phyloP scores from a whole-genome alignment of 2,329 filamentous ascomycete genomes.

The Calonectria naviculata region DNA sequence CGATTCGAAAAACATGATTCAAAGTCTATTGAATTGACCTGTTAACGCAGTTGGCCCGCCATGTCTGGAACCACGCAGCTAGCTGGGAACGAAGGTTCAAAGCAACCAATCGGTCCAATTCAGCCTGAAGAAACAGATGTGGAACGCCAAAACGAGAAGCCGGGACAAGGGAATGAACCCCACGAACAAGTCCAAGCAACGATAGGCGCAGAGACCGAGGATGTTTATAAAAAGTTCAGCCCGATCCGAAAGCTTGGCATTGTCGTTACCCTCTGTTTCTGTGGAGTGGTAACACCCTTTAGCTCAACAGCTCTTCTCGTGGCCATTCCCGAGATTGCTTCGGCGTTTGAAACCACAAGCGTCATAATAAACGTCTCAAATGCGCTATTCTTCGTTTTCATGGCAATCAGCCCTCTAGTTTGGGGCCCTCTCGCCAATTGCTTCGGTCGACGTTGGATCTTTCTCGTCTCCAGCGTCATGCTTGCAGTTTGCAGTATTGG shows the following conservation, averaged over 20 bases:
- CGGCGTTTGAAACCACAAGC: slow-evolving; percentile 29
- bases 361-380: slow-evolving; percentile 71
- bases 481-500: slow-evolving; percentile 74
- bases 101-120: background rate
- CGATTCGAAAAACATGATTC: background rate
- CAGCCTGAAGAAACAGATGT: background rate
- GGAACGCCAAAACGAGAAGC: background rate
- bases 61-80: background rate
- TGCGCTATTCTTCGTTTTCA: slow-evolving; percentile 77
- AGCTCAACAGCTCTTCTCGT: slow-evolving; percentile 32
- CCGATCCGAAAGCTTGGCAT: slow-evolving; percentile 34
- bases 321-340: slow-evolving; percentile 34
- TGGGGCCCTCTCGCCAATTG: slow-evolving; percentile 75
- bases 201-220: background rate
- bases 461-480: slow-evolving; percentile 47
- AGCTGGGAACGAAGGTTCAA: background rate
- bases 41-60: background rate
- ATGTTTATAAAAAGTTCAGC: slow-evolving; percentile 36
- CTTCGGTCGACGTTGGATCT: slow-evolving; percentile 60
- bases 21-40: background rate
- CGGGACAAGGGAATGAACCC: background rate
- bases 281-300: slow-evolving; percentile 33
- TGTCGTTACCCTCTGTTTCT: slow-evolving; percentile 33
- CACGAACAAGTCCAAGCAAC: background rate
- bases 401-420: slow-evolving; percentile 73